Evolutionary conservation across 345 rosid species (phyloP).

Genomic region (Gossypium turneri): DNA sequence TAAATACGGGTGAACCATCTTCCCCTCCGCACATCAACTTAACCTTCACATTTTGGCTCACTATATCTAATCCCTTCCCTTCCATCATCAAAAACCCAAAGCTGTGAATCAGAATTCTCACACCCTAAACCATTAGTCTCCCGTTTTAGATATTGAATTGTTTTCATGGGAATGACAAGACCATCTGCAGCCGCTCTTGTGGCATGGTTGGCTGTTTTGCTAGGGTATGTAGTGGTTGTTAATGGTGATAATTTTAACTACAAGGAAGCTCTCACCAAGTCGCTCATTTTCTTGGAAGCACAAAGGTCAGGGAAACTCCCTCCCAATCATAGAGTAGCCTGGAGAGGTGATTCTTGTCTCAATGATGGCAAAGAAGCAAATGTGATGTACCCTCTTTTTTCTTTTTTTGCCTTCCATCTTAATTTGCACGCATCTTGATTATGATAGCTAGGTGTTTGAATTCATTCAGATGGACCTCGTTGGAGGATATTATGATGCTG

Average conservation of each 20-base stretch:
- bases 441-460: not conserved
- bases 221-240: slow-evolving; percentile 33
- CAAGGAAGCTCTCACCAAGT: slow-evolving; percentile 69
- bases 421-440: not conserved
- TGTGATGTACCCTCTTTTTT: slow-evolving; percentile 40
- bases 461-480: slow-evolving; percentile 55
- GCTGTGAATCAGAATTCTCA: not conserved
- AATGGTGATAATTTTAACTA: slow-evolving; percentile 39
- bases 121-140: no score
- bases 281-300: slow-evolving; percentile 77
- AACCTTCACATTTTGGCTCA: not conserved
- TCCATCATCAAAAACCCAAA: not conserved
- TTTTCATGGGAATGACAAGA: slow-evolving; percentile 27
- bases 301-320: slow-evolving; percentile 91
- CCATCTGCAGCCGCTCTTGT: slow-evolving; percentile 21
- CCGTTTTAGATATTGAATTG: not conserved
- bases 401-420: not conserved
- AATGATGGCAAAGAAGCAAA: slow-evolving; percentile 68
- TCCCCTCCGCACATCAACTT: not conserved
- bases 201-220: slow-evolving; percentile 41
- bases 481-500: slow-evolving; percentile 92
- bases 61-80: not conserved
- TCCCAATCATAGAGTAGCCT: slow-evolving; percentile 47
- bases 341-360: slow-evolving; percentile 94
- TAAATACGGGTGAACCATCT: not conserved